Evolutionary conservation across 2,329 filamentous ascomycete genomes (phyloP), one percentile per base, ranked within the genome.

Genomic region (Aspergillus oerlinghausenensis): DNA sequence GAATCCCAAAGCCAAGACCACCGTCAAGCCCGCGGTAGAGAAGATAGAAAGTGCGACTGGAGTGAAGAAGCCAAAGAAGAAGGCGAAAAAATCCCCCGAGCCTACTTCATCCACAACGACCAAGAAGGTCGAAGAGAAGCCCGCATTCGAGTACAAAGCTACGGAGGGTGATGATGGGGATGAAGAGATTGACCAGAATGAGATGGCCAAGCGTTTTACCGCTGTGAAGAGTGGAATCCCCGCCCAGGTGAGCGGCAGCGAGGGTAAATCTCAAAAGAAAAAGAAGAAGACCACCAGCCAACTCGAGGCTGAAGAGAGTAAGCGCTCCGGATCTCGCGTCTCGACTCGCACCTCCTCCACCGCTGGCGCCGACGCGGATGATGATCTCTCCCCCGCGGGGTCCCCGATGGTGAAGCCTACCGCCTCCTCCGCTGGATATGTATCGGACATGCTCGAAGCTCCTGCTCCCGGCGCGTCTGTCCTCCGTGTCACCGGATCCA

Each of bases 391-490:
- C 3, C 80, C 88, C 7, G 80, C 82, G 56, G 79, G 80, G 48
- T 92, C 90, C 10, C 88, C 90, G 32, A 79, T 84, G 51, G 77
- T 80, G 50, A 73, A 72, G 43, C 73, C 77, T 40, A 70, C 68
- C 47, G 63, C 67, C 21, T 60, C 71, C 23, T 66, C 70, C 28
- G 81, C 83, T 58, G 85, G 83, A 54, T 89, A 89, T 70, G 85
- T 97, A 56, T 88, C 88, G 54, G 93, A 97, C 75, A 97, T 97
- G 93, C 86, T 97, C 17, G 92, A 96, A 75, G 80, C 88, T 50
- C 76, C 84, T 47, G 74, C 84, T 2, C 72, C 85, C 42, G 88
- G 85, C 54, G 88, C 91, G 25, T 86, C 87, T 0, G 85, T 95
- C 50, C 80, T 97, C 60, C 89, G 89, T 60, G 80, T 97, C 61